Conservation (phyloP, 1,139 yeast species). For the Sugiyamaella japonica region DNA sequence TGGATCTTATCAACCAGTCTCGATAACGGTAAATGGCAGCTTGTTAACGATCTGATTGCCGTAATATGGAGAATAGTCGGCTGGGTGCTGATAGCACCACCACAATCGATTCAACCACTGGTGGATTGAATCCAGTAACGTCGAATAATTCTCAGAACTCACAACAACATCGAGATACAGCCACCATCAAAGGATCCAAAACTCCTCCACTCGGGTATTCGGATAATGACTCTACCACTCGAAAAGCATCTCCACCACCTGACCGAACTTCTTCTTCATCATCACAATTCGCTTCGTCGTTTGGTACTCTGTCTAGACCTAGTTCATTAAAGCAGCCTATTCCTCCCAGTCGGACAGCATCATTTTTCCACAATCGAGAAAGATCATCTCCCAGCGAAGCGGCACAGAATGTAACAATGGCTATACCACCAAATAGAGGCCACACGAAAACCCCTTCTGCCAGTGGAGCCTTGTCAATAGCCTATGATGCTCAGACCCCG, state of each 20-base stretch:
- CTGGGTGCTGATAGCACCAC: slow-evolving; percentile 5
- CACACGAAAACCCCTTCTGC: slow-evolving; percentile 12
- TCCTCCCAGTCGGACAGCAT: slow-evolving; percentile 2
- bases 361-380: slow-evolving; percentile 14
- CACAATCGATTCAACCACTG: no score
- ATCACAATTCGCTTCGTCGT: not conserved
- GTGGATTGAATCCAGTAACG: not conserved
- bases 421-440: not conserved
- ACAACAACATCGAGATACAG: not conserved
- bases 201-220: not conserved
- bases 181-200: not conserved
- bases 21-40: not conserved
- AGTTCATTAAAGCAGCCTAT: not conserved
- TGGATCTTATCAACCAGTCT: not conserved
- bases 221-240: slow-evolving; percentile 1
- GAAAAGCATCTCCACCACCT: not conserved
- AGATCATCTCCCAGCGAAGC: not conserved
- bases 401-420: not conserved
- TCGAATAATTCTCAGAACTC: not conserved
- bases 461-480: slow-evolving; percentile 5
- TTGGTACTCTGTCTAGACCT: not conserved
- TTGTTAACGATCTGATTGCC: not conserved
- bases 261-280: slow-evolving; percentile 1
- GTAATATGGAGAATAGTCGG: slow-evolving; percentile 1
- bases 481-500: slow-evolving; percentile 3